phyloP scores from a whole-genome alignment of 2,329 filamentous ascomycete genomes.

The Cladosporium sp. region DNA sequence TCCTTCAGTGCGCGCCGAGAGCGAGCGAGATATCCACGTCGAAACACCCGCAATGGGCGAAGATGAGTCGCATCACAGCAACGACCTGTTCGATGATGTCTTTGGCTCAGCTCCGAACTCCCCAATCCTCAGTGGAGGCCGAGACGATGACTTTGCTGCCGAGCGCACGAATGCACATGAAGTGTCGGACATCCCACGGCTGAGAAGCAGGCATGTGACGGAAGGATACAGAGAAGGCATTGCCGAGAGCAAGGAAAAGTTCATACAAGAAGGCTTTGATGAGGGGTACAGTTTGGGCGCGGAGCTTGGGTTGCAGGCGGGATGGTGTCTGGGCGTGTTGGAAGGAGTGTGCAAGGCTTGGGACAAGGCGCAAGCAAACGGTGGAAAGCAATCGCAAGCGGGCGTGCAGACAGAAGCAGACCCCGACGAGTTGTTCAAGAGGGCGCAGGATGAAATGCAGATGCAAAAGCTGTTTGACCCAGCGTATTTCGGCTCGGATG shows the following conservation, averaged over 20 bases:
- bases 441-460: conserved; percentile 44
- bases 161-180: conserved; percentile 44
- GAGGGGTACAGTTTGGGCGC: conserved; percentile 86
- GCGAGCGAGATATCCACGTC: not conserved
- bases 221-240: conserved; percentile 91
- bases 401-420: conserved; percentile 10
- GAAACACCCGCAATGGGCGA: conserved; percentile 12
- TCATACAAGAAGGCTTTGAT: conserved; percentile 87
- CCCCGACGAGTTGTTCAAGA: conserved; percentile 24
- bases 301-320: conserved; percentile 72
- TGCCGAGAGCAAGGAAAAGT: conserved; percentile 69
- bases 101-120: conserved; percentile 49
- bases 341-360: conserved; percentile 67
- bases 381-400: conserved; percentile 31
- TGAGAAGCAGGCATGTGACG: conserved; percentile 76
- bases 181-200: conserved; percentile 70
- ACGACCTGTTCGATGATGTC: conserved; percentile 47
- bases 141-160: not conserved
- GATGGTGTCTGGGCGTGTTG: conserved; percentile 73
- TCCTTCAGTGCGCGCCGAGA: conserved; percentile 23
- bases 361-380: conserved; percentile 27
- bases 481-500: conserved; percentile 69
- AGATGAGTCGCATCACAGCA: conserved; percentile 13
- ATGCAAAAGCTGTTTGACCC: conserved; percentile 64
- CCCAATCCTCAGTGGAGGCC: conserved; percentile 27